Evolutionary conservation across 2,329 filamentous ascomycete species (phyloP).

Genomic region (Trichoderma sp.): DNA sequence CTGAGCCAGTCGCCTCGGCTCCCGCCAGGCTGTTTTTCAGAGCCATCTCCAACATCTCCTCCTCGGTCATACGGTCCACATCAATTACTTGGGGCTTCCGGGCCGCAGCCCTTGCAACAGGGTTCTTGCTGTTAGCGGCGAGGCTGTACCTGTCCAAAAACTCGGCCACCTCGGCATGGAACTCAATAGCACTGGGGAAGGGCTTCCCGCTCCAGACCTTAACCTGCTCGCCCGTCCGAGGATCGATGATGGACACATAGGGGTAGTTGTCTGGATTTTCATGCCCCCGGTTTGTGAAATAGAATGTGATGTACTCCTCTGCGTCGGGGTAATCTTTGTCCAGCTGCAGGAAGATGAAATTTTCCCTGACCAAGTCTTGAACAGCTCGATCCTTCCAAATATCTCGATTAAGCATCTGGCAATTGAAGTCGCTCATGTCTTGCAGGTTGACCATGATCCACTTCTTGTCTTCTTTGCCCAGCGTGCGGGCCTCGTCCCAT

Average conservation of each 20-base stretch:
- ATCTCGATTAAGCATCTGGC: slow-evolving; percentile 89
- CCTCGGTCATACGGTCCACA: slow-evolving; percentile 87
- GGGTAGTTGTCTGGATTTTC: slow-evolving; percentile 89
- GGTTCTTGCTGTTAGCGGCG: slow-evolving; percentile 84
- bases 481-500: slow-evolving; percentile 81
- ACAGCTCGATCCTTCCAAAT: slow-evolving; percentile 88
- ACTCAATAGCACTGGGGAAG: slow-evolving; percentile 72
- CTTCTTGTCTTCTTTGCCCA: slow-evolving; percentile 84
- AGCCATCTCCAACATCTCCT: slow-evolving; percentile 95
- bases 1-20: slow-evolving; percentile 26
- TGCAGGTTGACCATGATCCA: slow-evolving; percentile 97
- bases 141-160: slow-evolving; percentile 97
- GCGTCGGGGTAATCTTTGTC: slow-evolving; percentile 78
- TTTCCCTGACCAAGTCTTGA: slow-evolving; percentile 76
- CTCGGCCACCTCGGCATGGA: slow-evolving; percentile 86
- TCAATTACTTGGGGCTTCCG: slow-evolving; percentile 68
- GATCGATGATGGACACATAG: slow-evolving; percentile 93
- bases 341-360: slow-evolving; percentile 96
- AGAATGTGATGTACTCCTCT: slow-evolving; percentile 82
- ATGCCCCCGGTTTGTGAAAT: slow-evolving; percentile 67
- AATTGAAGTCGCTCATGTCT: slow-evolving; percentile 89
- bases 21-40: slow-evolving; percentile 80
- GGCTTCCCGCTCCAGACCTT: slow-evolving; percentile 91
- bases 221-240: slow-evolving; percentile 92
- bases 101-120: slow-evolving; percentile 65